These are phyloP conservation scores for Suhomyces sp. DNA, from an alignment of 805 yeast species.

Conservation along the genomic window DNA sequence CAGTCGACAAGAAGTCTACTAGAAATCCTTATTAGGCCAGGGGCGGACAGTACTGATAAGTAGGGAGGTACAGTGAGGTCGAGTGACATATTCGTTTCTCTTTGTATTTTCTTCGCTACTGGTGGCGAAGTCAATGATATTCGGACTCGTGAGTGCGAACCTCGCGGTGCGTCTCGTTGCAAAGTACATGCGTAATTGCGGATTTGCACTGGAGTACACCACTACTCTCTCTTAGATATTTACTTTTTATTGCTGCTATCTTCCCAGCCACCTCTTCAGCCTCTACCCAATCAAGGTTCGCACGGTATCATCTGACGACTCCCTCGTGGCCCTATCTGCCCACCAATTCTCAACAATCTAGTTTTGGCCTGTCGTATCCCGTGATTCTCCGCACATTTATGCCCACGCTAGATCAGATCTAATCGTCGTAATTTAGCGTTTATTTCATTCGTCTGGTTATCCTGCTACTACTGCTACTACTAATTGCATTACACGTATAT, in stretches of 20 bases:
- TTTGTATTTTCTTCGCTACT: not conserved
- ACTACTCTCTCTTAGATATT: not conserved
- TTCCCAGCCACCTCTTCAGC: not conserved
- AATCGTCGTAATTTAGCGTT: not conserved
- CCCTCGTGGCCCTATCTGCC: not conserved
- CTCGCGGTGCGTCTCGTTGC: not conserved
- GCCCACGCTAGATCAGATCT: not conserved
- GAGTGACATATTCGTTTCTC: not conserved
- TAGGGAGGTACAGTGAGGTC: not conserved
- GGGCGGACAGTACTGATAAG: no score
- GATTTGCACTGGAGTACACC: not conserved
- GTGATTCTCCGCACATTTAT: not conserved
- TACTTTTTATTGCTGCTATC: not conserved
- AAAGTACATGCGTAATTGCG: not conserved
- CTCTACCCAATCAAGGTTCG: not conserved
- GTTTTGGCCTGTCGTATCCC: not conserved
- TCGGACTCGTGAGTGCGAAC: not conserved
- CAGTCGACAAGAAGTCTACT: no score
- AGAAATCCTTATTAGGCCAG: no score
- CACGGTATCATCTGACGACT: not conserved
- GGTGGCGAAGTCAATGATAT: not conserved
- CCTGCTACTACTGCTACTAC: not conserved
- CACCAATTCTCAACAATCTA: not conserved
- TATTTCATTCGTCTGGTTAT: not conserved
- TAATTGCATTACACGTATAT: not conserved